Base-by-base conservation (phyloP, 2,329 filamentous ascomycete genomes). In the Celoporthe dispersa region DNA sequence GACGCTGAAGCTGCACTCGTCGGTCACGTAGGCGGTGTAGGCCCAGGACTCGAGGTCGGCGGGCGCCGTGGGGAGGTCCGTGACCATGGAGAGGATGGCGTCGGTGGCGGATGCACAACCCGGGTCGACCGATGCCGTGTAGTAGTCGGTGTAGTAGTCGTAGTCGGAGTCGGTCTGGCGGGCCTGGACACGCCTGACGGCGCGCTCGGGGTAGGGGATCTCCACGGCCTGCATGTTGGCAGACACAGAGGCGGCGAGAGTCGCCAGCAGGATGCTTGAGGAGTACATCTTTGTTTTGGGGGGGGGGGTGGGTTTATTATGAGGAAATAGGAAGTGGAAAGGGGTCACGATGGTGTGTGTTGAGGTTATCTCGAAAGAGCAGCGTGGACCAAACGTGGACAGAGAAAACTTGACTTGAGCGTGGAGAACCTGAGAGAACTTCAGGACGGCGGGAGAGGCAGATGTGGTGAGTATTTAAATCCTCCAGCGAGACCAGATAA, bases 1-100 rank as follows among this genome's bases (percentile, higher is more conserved):
- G 44, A 77, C 2, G 19, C 73, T 73, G 71, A 73, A 16, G 41
- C 31, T 55, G 76, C 78, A 79, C 22, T 68, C 37, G 72, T 79
- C 74, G 19, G 73, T 73, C 5, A 66, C n/a, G 31, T 70, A 39
- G 48, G 68, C n/a, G 8, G 74, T 69, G 44, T n/a, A 53, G 71
- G 72, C 70, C 65, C 69, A 78, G 1, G 66, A 68, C 8, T 67
- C 2, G 9, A 79, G 14, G 41, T 65, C 76, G 12, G 74, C 55
- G 7, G 75, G 74, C 2, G 73, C 41, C 2, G 76, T 76, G 22
- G 79, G 79, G 48, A 76, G 41, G 12, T 67, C 68, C 11, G 67
- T 64, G 68, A 73, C 70, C 65, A 76, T 59, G 57, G 74, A 71
- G 19, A 62, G 3, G 1, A 79, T 68, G 8, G 71, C 71, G 35